Evolutionary conservation across 345 rosid species (phyloP).

Genomic region (Citrus mangshanensis): DNA sequence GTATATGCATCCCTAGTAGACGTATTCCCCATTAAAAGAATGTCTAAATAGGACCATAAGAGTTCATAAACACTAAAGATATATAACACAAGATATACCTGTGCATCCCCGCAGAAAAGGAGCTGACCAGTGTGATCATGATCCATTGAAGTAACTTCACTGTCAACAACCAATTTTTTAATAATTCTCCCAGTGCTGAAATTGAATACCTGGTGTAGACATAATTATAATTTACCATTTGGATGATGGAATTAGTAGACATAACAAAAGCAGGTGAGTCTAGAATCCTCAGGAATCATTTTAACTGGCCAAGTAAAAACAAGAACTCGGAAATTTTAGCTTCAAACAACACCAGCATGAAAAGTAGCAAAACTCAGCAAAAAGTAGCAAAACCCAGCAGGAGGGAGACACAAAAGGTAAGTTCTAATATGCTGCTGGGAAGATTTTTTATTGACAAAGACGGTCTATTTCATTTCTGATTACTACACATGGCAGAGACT

Average conservation of each 20-base stretch:
- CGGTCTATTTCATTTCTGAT: neutral
- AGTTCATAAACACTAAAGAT: neutral
- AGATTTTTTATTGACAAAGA: neutral
- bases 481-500: neutral
- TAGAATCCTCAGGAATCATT: neutral
- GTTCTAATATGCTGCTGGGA: neutral
- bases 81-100: conserved; percentile 35
- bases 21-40: conserved; percentile 8
- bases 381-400: neutral
- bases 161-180: conserved; percentile 48
- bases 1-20: conserved; percentile 83
- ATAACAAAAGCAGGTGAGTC: neutral
- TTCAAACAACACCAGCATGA: neutral
- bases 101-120: conserved; percentile 91
- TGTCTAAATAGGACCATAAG: neutral
- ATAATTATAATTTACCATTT: conserved; percentile 14
- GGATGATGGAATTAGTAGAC: conserved; percentile 13
- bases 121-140: conserved; percentile 97
- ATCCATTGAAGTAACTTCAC: conserved; percentile 88
- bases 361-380: neutral
- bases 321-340: neutral
- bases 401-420: neutral
- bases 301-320: neutral
- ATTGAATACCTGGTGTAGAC: conserved; percentile 68
- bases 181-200: conserved; percentile 97